phyloP scores from a whole-genome alignment of 2,329 filamentous ascomycete genomes.

The Ophiocordyceps camponoti-leonardi region DNA sequence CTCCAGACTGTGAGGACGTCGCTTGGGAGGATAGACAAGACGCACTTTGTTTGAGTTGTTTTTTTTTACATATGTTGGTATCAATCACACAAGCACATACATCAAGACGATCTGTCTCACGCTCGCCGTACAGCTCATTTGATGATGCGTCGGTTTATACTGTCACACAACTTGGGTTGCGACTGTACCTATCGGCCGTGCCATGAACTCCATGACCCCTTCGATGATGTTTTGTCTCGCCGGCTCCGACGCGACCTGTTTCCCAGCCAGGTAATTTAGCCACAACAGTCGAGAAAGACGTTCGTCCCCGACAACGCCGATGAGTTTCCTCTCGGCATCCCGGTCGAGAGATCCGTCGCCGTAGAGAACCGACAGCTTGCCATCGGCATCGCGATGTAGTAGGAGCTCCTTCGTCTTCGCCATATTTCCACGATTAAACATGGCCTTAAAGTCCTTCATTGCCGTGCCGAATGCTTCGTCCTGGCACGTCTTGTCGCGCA shows the following conservation, averaged over 20 bases:
- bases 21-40: background rate
- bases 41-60: no score
- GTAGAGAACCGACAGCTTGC: conserved; percentile 51
- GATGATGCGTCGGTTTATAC: background rate
- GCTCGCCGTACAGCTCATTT: background rate
- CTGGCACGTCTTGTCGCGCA: conserved; percentile 34
- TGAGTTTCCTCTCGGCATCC: conserved; percentile 25
- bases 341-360: conserved; percentile 38
- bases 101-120: background rate
- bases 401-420: conserved; percentile 67
- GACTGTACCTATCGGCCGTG: conserved; percentile 73
- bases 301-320: conserved; percentile 65
- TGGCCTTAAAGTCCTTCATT: conserved; percentile 58
- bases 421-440: conserved; percentile 70
- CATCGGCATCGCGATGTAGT: conserved; percentile 47
- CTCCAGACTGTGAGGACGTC: background rate
- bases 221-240: conserved; percentile 71
- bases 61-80: no score
- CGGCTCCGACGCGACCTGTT: conserved; percentile 69
- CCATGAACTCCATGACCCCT: conserved; percentile 75
- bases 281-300: conserved; percentile 67
- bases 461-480: conserved; percentile 63
- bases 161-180: conserved; percentile 50
- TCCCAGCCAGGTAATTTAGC: conserved; percentile 79
- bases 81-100: background rate